A percentile compares a stretch with the other conserved stretches of the same genome.
phyloP scores from a whole-genome alignment of 1,284 basidiomycete genomes.

The Cutaneotrichosporon daszewskae region DNA sequence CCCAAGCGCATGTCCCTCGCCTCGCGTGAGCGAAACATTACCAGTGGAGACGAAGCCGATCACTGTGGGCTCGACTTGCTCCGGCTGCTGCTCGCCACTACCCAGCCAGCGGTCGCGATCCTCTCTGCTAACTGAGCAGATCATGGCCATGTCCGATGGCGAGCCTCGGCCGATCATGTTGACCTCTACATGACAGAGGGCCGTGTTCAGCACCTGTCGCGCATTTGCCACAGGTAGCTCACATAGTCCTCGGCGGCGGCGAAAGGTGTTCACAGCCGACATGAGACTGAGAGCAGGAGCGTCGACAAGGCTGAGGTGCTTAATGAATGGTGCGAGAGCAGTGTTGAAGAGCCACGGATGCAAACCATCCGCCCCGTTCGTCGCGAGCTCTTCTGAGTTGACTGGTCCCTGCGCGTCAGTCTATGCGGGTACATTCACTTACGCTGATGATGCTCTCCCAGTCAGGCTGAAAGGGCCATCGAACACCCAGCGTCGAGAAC shows the following conservation, averaged over 20 bases:
- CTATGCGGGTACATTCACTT: no score
- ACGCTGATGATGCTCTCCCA: constrained; percentile 60
- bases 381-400: constrained; percentile 17
- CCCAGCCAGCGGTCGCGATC: constrained; percentile 52
- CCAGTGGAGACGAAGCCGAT: constrained; percentile 78
- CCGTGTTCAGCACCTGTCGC: constrained; percentile 54
- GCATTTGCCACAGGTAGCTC: constrained; percentile 47
- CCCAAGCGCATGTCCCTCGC: constrained; percentile 67
- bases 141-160: constrained; percentile 64
- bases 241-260: constrained; percentile 54
- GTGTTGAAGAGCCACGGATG: constrained; percentile 61
- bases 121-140: constrained; percentile 58
- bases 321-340: constrained; percentile 41
- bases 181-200: constrained; percentile 61
- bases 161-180: constrained; percentile 61
- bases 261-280: constrained; percentile 56
- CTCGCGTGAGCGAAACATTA: constrained; percentile 67
- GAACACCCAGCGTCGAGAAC: constrained; percentile 60
- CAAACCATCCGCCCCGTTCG: constrained; percentile 32
- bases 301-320: no score
- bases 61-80: constrained; percentile 32
- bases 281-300: no score
- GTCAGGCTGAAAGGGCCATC: constrained; percentile 67
- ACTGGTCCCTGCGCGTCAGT: not conserved
- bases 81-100: not conserved